phyloP scores from a whole-genome alignment of 352 stramenopile species.

The Phytophthora pluvialis region DNA sequence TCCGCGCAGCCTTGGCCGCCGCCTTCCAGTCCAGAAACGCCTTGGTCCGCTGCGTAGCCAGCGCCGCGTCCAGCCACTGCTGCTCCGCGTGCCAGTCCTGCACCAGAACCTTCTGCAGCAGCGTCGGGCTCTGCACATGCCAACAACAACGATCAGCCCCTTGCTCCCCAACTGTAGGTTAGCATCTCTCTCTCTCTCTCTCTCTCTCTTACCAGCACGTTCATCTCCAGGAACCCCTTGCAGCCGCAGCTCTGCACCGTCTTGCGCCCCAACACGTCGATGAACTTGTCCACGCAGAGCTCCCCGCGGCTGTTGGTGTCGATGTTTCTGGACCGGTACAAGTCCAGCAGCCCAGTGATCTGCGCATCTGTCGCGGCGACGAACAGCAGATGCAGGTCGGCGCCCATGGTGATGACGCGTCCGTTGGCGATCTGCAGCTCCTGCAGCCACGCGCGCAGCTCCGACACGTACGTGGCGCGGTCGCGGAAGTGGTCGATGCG shows the following conservation, averaged over 20 bases:
- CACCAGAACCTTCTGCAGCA: slow-evolving; percentile 76
- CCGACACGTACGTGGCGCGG: slow-evolving; percentile 61
- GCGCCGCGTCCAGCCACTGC: slow-evolving; percentile 59
- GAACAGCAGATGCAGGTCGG: slow-evolving; percentile 65
- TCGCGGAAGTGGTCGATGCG: slow-evolving; percentile 78
- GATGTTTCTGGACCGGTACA: slow-evolving; percentile 54
- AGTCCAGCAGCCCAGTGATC: slow-evolving; percentile 50
- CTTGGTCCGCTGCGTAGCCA: slow-evolving; percentile 61
- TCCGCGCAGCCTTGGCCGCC: slow-evolving; percentile 62
- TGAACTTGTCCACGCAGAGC: slow-evolving; percentile 74
- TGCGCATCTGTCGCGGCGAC: slow-evolving; percentile 48
- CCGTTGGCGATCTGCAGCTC: slow-evolving; percentile 56
- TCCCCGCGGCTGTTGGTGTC: slow-evolving; percentile 67
- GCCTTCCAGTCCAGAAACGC: slow-evolving; percentile 72
- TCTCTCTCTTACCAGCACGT: slow-evolving; percentile 62
- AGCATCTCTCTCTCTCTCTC: background rate
- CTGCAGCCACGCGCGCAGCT: slow-evolving; percentile 61
- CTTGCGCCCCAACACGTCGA: slow-evolving; percentile 73
- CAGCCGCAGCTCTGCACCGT: slow-evolving; percentile 41
- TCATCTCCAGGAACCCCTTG: slow-evolving; percentile 84
- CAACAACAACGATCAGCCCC: slow-evolving; percentile 16
- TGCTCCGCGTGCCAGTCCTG: slow-evolving; percentile 69
- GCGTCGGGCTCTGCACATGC: slow-evolving; percentile 36
- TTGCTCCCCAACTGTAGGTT: slow-evolving; percentile 1
- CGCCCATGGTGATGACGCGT: slow-evolving; percentile 66